Base-by-base conservation (phyloP, 208 protist genomes). In the Leishmania braziliensis region DNA sequence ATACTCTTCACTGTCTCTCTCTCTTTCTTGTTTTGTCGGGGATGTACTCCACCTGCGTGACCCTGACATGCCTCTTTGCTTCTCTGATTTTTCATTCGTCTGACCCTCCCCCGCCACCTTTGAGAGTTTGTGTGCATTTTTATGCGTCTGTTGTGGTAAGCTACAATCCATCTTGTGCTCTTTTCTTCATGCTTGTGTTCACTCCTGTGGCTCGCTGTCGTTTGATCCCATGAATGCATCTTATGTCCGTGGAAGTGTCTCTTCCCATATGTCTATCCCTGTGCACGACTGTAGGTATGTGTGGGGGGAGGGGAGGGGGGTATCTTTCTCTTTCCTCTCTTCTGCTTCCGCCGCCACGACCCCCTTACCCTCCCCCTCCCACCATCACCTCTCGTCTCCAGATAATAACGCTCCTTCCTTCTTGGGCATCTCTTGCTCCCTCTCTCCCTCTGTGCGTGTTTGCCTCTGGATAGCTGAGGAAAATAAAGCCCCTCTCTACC, bases 21-120 rank as follows among this genome's bases (percentile, higher is more conserved):
- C 60, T 43, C 63, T 74, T 74, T 75, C 78, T 29, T 66, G 14
- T n/a, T 81, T 63, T 56, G 65, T 46, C 54, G 58, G 6, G 51
- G 23, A 46, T 48, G 36, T 46, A 3, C 65, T 20, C 23, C 36
- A 20, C 65, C 20, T 43, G 2, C 8, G 65, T 70, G 12, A 29
- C 18, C 9, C 26, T 48, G 65, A 20, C n/a, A 70, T 70, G 36
- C 36, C 65, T 26, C 18, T 14, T 46, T 70, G 14, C 36, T 43
- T 48, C 20, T 23, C 65, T 20, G 65, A 46, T 26, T 46, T 46
- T 39, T 70, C 46, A 5, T 26, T 48, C 5, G 33, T 70, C 60
- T 65, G 60, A 6, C 36, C 65, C 29, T 10, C 62, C 62, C 26
- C 26, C 56, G 56, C 56, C 62, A 29, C 62, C 36, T n/a, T 36